These are phyloP conservation scores for Eutypa lata DNA, from an alignment of 2,329 filamentous ascomycete genomes.

Conservation along the genomic window DNA sequence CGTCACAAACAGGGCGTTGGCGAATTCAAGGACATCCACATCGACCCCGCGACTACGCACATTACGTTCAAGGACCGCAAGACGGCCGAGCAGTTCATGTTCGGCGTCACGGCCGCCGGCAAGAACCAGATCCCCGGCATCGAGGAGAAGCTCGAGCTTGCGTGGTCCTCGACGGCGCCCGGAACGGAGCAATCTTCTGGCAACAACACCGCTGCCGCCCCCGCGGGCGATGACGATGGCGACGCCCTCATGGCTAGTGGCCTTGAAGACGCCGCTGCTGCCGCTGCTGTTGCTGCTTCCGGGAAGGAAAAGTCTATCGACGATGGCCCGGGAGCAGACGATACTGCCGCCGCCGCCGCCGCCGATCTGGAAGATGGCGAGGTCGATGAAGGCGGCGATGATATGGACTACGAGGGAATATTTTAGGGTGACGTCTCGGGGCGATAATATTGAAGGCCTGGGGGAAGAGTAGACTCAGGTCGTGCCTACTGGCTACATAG, in stretches of 20 bases:
- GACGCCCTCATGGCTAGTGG: conserved; percentile 17
- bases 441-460: too few species aligned
- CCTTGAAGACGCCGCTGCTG: conserved; percentile 12
- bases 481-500: too few species aligned
- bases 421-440: conserved; percentile 4
- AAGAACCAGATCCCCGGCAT: conserved; percentile 59
- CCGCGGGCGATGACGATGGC: conserved; percentile 7
- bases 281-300: conserved; percentile 1
- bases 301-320: conserved; percentile 16
- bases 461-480: too few species aligned
- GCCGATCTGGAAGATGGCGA: conserved; percentile 25
- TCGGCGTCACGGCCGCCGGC: conserved; percentile 37
- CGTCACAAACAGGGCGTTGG: conserved; percentile 49
- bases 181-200: conserved; percentile 8
- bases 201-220: background rate
- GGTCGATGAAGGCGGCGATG: conserved; percentile 28
- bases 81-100: conserved; percentile 68
- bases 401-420: conserved; percentile 32
- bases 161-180: conserved; percentile 51
- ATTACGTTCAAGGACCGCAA: conserved; percentile 66
- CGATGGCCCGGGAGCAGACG: conserved; percentile 11
- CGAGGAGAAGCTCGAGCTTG: conserved; percentile 59
- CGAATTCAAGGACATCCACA: conserved; percentile 58
- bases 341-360: conserved; percentile 7
- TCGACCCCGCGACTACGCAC: conserved; percentile 43